These are phyloP conservation scores for Mentha longifolia DNA, from an alignment of 257 asterid species.

Conservation along the genomic window DNA sequence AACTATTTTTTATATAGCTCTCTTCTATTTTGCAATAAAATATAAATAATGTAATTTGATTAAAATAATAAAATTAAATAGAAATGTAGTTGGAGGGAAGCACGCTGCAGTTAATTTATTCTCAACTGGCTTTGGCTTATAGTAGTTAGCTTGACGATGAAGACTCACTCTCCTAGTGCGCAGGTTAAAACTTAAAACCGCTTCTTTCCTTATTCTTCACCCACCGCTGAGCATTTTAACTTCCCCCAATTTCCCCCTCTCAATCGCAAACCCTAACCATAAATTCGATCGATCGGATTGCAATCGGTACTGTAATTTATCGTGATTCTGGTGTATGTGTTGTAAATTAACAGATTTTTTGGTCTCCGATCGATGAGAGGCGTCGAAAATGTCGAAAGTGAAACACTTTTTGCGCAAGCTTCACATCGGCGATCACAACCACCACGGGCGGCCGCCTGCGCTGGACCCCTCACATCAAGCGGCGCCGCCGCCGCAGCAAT, in stretches of 20 bases:
- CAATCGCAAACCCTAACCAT: slow-evolving; percentile 31
- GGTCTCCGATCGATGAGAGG: slow-evolving; percentile 59
- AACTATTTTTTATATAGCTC: too few relatives aligned
- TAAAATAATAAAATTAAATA: too few relatives aligned
- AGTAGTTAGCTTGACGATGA: slow-evolving; percentile 43
- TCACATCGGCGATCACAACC: slow-evolving; percentile 80
- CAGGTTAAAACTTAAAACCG: slow-evolving; percentile 32
- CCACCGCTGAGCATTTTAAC: slow-evolving; percentile 38
- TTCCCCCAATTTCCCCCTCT: slow-evolving; percentile 20
- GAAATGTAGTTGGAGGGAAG: slow-evolving; percentile 36
- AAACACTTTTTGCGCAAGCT: slow-evolving; percentile 93
- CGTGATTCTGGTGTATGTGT: slow-evolving; percentile 20
- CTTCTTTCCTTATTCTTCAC: slow-evolving; percentile 35
- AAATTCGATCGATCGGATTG: slow-evolving; percentile 29
- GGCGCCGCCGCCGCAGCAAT: slow-evolving; percentile 37
- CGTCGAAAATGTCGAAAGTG: slow-evolving; percentile 78
- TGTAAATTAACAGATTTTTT: slow-evolving; percentile 27
- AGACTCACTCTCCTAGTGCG: slow-evolving; percentile 35
- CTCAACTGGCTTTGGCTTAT: neutral
- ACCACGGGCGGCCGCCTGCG: slow-evolving; percentile 41
- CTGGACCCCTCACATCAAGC: slow-evolving; percentile 50
- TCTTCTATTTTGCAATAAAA: too few relatives aligned
- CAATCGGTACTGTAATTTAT: neutral
- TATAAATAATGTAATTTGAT: too few relatives aligned
- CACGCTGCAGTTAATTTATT: slow-evolving; percentile 41